Conservation (phyloP, 75 land plant genomes). For the Picea glauca region DNA sequence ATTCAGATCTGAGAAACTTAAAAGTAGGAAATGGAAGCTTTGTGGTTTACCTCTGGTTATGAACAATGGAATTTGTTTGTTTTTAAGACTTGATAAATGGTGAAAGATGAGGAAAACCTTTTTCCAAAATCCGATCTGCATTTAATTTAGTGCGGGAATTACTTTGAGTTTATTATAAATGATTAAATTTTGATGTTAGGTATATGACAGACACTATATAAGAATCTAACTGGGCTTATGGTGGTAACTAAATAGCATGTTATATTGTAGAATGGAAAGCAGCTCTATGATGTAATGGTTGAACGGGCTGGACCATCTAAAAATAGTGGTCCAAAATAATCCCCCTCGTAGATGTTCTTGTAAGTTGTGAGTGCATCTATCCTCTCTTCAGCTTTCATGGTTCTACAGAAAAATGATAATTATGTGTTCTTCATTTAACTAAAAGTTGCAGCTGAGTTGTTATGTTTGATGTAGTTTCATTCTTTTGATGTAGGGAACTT, state of each 20-base stretch:
- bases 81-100: background rate
- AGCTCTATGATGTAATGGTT: constrained; percentile 94
- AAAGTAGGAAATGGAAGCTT: background rate
- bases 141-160: background rate
- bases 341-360: background rate
- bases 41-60: background rate
- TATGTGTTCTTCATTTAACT: background rate
- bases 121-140: background rate
- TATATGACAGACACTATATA: background rate
- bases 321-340: constrained; percentile 79
- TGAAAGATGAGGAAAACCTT: background rate
- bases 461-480: background rate
- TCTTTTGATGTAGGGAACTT: background rate
- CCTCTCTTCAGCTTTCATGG: background rate
- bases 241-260: background rate
- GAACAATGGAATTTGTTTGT: background rate
- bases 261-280: constrained; percentile 83
- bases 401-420: background rate
- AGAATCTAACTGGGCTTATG: background rate
- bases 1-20: background rate
- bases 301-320: constrained; percentile 92
- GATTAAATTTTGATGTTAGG: background rate
- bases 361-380: background rate
- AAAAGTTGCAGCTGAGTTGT: background rate
- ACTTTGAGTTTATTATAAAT: background rate